Evolutionary conservation across 2,329 filamentous ascomycete genomes (phyloP), one percentile per base, ranked within the genome.

Genomic region (Ilyonectria mors-panacis): DNA sequence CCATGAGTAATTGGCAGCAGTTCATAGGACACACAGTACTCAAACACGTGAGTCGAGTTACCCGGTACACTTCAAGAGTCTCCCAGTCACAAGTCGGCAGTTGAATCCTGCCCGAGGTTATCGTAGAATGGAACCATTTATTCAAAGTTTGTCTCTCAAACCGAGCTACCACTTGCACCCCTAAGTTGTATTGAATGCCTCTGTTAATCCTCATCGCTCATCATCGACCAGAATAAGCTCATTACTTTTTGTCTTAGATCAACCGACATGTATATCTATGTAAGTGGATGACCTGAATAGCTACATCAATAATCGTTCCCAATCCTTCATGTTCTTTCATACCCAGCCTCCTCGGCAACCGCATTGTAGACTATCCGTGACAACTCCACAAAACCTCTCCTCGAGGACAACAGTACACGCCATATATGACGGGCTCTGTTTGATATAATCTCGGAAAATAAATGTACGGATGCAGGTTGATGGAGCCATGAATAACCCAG

Each of bases 401-500:
- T 63, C 68, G 63, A 71, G 62, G 66, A 72, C 62, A 65, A 64
- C 55, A 55, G 71, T 35, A 63, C 56, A 65, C 65, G 62, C 59
- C 54, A 63, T 37, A 35, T 23, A 51, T 66, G 68, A 66, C 47
- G 70, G 63, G 61, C 48, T 58, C 69, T 65, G 66, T 67, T 59
- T 59, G 26, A 61, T 53, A 35, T 23, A 53, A 44, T 57, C 51
- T 56, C 50, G 45, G 37, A 65, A 66, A 66, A 59, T 59, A 62
- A 62, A 72, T 70, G 68, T 69, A 67, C 63, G 69, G 68, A 72
- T 66, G 72, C 64, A 66, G 70, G 60, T 75, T 62, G 67, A 72
- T 67, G 65, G 67, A 73, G 72, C 66, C 73, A 69, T 69, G 69
- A 73, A 73, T 71, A 76, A 76, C 72, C 73, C 75, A 75, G 66